phyloP scores from a whole-genome alignment of 2,329 filamentous ascomycete genomes.

The Sarocladium brachiariae region DNA sequence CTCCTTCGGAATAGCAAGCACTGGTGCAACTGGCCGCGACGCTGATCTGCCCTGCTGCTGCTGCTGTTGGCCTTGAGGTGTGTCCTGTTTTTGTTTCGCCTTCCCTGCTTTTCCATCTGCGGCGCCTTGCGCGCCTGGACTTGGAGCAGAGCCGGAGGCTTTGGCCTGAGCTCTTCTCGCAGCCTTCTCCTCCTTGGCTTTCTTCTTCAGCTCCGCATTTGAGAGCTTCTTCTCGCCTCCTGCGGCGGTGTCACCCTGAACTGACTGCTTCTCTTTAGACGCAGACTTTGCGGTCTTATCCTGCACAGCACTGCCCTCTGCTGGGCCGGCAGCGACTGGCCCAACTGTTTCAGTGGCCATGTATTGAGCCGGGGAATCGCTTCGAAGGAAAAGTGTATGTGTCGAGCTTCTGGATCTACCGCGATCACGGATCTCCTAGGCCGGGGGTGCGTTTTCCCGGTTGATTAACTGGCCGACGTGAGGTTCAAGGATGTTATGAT shows the following conservation, averaged over 20 bases:
- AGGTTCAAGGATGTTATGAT: background rate
- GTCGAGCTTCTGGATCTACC: conserved; percentile 1
- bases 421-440: background rate
- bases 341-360: conserved; percentile 28
- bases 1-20: conserved; percentile 37
- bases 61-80: conserved; percentile 19
- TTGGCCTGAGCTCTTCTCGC: conserved; percentile 72
- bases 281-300: conserved; percentile 19
- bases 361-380: conserved; percentile 8
- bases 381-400: background rate
- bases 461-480: background rate
- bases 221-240: conserved; percentile 53
- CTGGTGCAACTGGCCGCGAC: conserved; percentile 21
- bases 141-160: conserved; percentile 39
- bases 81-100: conserved; percentile 24
- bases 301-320: conserved; percentile 10
- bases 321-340: conserved; percentile 20
- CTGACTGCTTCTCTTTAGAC: conserved; percentile 18
- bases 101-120: conserved; percentile 26
- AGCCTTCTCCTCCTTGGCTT: conserved; percentile 85
- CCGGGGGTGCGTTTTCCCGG: background rate
- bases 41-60: conserved; percentile 27
- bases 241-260: conserved; percentile 18
- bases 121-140: conserved; percentile 22
- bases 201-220: conserved; percentile 78